phyloP scores from a whole-genome alignment of 2,329 filamentous ascomycete genomes.

The Hypoxylon sp. region DNA sequence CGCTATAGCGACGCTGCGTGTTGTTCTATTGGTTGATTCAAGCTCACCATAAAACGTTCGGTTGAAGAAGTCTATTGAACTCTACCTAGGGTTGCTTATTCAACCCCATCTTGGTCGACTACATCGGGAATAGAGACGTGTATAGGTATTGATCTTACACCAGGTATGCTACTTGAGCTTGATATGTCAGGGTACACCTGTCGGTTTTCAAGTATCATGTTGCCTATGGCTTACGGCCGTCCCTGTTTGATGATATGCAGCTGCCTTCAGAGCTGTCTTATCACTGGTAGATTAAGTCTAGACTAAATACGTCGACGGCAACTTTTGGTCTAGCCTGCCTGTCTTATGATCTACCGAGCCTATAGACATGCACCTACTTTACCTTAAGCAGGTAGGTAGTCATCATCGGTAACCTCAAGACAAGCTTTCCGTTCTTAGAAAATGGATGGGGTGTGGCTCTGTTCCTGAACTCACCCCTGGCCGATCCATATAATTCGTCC shows the following conservation, averaged over 20 bases:
- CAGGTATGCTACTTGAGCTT: constrained; percentile 11
- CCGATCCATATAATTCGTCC: too few relatives aligned
- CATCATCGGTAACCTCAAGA: too few relatives aligned
- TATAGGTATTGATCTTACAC: constrained; percentile 9
- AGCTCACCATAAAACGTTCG: constrained; percentile 4
- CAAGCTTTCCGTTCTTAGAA: too few relatives aligned
- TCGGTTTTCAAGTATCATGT: background rate
- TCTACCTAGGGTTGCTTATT: too few relatives aligned
- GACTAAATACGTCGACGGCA: constrained; percentile 5
- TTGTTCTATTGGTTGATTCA: background rate
- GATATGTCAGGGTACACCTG: constrained; percentile 14
- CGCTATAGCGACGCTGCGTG: background rate
- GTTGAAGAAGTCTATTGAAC: background rate
- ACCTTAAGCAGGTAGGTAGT: too few relatives aligned
- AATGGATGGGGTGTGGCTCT: too few relatives aligned
- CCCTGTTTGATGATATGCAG: constrained; percentile 16
- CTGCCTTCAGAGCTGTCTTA: constrained; percentile 10
- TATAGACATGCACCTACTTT: too few relatives aligned
- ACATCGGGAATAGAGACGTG: constrained; percentile 4
- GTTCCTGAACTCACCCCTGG: too few relatives aligned
- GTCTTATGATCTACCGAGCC: constrained; percentile 7
- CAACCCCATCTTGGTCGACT: background rate
- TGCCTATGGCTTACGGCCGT: background rate
- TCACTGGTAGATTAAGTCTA: constrained; percentile 5
- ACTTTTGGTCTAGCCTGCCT: background rate